These are phyloP conservation scores for Theobroma cacao DNA, from an alignment of 345 rosid species.

Conservation along the genomic window DNA sequence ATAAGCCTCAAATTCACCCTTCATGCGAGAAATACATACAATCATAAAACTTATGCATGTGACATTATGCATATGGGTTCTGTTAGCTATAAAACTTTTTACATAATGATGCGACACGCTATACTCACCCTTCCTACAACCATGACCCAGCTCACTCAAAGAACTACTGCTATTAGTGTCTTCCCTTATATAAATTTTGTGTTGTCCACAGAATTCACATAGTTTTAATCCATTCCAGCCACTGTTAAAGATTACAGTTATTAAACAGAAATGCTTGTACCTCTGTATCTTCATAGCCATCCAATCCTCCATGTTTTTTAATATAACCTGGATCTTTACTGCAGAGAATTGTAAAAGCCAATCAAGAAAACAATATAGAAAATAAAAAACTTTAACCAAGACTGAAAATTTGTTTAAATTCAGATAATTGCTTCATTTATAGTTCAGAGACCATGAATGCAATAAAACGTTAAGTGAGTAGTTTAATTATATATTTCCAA, in stretches of 20 bases:
- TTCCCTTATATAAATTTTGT: not conserved
- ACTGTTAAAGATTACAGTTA: not conserved
- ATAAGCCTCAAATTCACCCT: not conserved
- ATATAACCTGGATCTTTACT: slow-evolving; percentile 91
- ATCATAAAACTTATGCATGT: not conserved
- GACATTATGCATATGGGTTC: not conserved
- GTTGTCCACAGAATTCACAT: not conserved
- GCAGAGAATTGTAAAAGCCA: slow-evolving; percentile 32
- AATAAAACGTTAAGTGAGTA: not conserved
- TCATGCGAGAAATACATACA: not conserved
- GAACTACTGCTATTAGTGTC: not conserved
- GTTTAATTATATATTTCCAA: not conserved
- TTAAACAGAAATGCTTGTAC: slow-evolving; percentile 26
- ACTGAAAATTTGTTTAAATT: not conserved
- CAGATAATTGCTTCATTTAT: not conserved
- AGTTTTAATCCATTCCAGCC: not conserved
- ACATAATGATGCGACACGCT: not conserved
- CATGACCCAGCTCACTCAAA: slow-evolving; percentile 7
- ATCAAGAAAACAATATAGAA: not conserved
- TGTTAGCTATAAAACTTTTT: not conserved
- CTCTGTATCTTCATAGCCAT: slow-evolving; percentile 44
- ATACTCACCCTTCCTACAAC: not conserved
- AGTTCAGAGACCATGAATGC: not conserved
- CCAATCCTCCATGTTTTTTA: slow-evolving; percentile 45
- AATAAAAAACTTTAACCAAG: not conserved